Conservation (phyloP, 805 yeast genomes). For the Metschnikowia gelsemii region DNA sequence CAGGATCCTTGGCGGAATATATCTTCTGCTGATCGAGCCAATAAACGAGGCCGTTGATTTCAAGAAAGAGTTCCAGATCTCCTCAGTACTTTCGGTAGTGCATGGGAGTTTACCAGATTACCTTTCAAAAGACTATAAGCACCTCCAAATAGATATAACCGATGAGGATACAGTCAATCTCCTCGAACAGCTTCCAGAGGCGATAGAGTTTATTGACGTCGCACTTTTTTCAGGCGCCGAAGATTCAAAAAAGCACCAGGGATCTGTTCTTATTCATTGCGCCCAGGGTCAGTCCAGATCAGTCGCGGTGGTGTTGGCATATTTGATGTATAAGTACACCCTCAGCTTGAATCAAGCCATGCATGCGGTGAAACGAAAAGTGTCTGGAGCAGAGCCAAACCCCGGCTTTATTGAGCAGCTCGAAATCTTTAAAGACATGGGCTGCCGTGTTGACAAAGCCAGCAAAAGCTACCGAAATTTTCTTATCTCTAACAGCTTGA, state of each 20-base stretch:
- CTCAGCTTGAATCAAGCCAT: conserved; percentile 61
- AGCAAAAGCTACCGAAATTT: conserved; percentile 28
- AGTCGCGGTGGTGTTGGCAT: conserved; percentile 45
- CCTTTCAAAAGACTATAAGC: conserved; percentile 47
- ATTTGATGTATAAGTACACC: conserved; percentile 52
- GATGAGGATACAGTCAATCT: conserved; percentile 72
- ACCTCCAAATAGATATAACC: conserved; percentile 64
- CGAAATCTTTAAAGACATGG: conserved; percentile 50
- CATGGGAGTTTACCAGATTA: conserved; percentile 59
- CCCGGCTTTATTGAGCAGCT: conserved; percentile 73
- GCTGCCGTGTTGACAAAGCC: conserved; percentile 26
- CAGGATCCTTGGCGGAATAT: conserved; percentile 77
- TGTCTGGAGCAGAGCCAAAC: conserved; percentile 66
- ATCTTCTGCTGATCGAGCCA: conserved; percentile 72
- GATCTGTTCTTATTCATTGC: conserved; percentile 51
- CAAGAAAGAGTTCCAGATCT: conserved; percentile 51
- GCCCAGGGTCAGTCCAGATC: conserved; percentile 54
- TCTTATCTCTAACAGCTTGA: conserved; percentile 25
- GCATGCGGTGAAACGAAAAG: conserved; percentile 70
- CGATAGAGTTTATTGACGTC: conserved; percentile 63
- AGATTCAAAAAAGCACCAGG: conserved; percentile 29
- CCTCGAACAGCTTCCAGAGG: conserved; percentile 55
- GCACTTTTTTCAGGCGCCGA: conserved; percentile 48
- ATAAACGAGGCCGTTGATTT: conserved; percentile 48
- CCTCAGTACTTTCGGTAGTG: conserved; percentile 70